A percentile compares a stretch with the other conserved stretches of the same genome.
Evolutionary conservation across 331 rosid genomes (phyloP).

Genomic region (Phaseolus coccineus): DNA sequence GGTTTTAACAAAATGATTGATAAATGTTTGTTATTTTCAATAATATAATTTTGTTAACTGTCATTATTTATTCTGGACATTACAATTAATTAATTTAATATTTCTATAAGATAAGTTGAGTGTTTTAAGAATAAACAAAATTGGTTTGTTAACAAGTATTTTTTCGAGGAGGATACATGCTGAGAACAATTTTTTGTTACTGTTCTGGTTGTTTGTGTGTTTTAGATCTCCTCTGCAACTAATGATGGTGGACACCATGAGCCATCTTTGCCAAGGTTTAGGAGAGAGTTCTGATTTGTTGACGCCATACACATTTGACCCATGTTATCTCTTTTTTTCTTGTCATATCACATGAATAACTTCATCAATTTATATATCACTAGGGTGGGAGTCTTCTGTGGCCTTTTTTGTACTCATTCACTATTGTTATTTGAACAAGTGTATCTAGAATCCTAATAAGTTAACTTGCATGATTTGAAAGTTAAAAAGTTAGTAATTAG

Average conservation of each 20-base stretch:
- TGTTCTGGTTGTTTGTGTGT: not conserved
- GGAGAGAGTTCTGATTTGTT: not conserved
- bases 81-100: not conserved
- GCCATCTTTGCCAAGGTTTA: not conserved
- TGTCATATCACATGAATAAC: not conserved
- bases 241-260: not conserved
- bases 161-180: not conserved
- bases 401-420: conserved; percentile 34
- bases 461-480: conserved; percentile 5
- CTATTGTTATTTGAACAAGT: not conserved
- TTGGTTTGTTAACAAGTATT: not conserved
- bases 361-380: not conserved
- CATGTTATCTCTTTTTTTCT: not conserved
- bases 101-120: not conserved
- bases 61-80: not conserved
- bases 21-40: not conserved
- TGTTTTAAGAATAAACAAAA: not conserved
- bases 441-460: not conserved
- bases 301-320: not conserved
- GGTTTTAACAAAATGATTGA: not conserved
- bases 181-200: not conserved
- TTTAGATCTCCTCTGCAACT: not conserved
- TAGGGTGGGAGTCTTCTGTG: conserved; percentile 31
- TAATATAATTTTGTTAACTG: too few relatives aligned
- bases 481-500: conserved; percentile 8